These are phyloP conservation scores for Termitomyces sp. DNA, from an alignment of 768 basidiomycete genomes.

Conservation along the genomic window DNA sequence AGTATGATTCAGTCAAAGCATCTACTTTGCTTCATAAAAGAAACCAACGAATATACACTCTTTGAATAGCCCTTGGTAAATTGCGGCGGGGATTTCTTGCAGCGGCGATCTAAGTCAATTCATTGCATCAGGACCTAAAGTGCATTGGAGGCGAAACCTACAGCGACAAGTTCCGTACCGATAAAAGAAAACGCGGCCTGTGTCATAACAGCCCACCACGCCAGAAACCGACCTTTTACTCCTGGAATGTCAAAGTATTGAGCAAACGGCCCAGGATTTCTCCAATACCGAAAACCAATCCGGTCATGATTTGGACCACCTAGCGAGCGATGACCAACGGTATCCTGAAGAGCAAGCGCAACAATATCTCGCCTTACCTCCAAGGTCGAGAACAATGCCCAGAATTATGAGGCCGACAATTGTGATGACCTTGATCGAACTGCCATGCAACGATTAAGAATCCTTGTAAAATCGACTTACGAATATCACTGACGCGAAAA, in stretches of 20 bases:
- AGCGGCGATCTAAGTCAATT: slow-evolving; percentile 59
- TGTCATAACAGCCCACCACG: slow-evolving; percentile 55
- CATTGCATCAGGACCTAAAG: neutral
- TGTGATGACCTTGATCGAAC: slow-evolving; percentile 84
- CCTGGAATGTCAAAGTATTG: slow-evolving; percentile 69
- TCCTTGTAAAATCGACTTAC: slow-evolving; percentile 27
- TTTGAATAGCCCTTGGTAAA: slow-evolving; percentile 59
- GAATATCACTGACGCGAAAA: slow-evolving; percentile 64
- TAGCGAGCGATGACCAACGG: slow-evolving; percentile 9
- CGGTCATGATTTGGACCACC: slow-evolving; percentile 83
- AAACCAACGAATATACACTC: slow-evolving; percentile 62
- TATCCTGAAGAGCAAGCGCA: neutral
- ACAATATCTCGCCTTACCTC: slow-evolving; percentile 38
- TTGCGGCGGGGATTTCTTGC: slow-evolving; percentile 83
- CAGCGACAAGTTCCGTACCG: slow-evolving; percentile 91
- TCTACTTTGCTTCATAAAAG: neutral
- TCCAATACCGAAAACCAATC: slow-evolving; percentile 77
- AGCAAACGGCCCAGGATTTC: slow-evolving; percentile 82
- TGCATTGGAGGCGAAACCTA: slow-evolving; percentile 20
- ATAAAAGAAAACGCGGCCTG: slow-evolving; percentile 93
- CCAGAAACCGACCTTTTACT: slow-evolving; percentile 67
- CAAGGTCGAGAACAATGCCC: slow-evolving; percentile 76
- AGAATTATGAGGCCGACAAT: slow-evolving; percentile 68
- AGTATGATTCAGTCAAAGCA: neutral
- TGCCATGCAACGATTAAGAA: slow-evolving; percentile 8